Percentiles rank a stretch among this genome's conserved stretches.
These are phyloP conservation scores for Xylaria polymorpha DNA, from an alignment of 2,329 filamentous ascomycete species.

Conservation along the genomic window DNA sequence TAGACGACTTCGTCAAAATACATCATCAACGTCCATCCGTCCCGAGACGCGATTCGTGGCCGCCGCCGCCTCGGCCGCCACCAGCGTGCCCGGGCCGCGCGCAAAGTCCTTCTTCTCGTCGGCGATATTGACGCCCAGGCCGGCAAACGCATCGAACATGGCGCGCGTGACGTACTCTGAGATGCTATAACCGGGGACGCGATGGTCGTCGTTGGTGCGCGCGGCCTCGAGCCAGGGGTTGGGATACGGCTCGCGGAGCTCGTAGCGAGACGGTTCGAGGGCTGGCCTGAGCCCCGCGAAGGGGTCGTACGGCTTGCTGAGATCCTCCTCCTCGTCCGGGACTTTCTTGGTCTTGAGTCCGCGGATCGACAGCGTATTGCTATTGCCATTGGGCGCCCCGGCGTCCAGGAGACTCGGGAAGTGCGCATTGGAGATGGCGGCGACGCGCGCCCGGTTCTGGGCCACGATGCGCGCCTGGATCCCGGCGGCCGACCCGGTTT, in stretches of 20 bases:
- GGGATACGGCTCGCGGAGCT: constrained; percentile 73
- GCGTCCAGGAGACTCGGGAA: constrained; percentile 43
- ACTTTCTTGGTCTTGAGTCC: constrained; percentile 75
- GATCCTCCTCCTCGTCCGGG: constrained; percentile 66
- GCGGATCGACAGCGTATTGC: constrained; percentile 72
- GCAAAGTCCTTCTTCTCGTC: constrained; percentile 71
- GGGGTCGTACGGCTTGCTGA: constrained; percentile 85
- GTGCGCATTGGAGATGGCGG: constrained; percentile 55
- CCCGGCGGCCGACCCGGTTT: constrained; percentile 68
- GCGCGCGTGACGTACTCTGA: constrained; percentile 84
- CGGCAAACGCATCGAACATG: constrained; percentile 89
- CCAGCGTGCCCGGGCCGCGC: constrained; percentile 50
- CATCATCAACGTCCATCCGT: constrained; percentile 63
- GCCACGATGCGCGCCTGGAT: constrained; percentile 72
- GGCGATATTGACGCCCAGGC: constrained; percentile 85
- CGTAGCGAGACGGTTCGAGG: constrained; percentile 74
- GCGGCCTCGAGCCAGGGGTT: constrained; percentile 78
- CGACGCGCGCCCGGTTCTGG: constrained; percentile 77
- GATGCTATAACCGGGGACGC: constrained; percentile 85
- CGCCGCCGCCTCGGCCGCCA: constrained; percentile 53
- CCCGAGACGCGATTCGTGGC: constrained; percentile 46
- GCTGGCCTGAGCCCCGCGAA: constrained; percentile 75
- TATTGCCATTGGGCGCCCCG: constrained; percentile 51
- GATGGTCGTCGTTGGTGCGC: constrained; percentile 72
- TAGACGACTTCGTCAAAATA: constrained; percentile 47